These are phyloP conservation scores for Skeletonema costatum DNA, from an alignment of 108 stramenopile genomes.

Conservation along the genomic window DNA sequence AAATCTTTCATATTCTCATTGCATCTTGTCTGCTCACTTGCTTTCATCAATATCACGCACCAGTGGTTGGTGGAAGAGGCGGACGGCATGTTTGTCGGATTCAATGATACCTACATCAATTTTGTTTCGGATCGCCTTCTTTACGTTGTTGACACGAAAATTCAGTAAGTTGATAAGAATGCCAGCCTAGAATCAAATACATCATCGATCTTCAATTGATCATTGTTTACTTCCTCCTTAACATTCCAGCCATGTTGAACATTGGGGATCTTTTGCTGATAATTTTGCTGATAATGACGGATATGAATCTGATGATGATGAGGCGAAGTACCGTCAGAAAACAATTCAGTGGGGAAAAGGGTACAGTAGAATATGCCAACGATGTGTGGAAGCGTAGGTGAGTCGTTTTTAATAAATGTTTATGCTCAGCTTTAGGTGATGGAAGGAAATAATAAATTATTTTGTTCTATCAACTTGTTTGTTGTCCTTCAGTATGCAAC, in stretches of 20 bases:
- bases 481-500: not conserved
- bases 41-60: not conserved
- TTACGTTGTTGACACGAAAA: slow-evolving; percentile 19
- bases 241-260: no score
- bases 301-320: no score
- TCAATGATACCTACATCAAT: slow-evolving; percentile 11
- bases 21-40: not conserved
- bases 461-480: no score
- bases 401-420: not conserved
- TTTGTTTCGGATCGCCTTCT: not conserved
- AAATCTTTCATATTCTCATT: not conserved
- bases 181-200: no score
- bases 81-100: slow-evolving; percentile 16
- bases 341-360: slow-evolving; percentile 6
- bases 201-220: no score
- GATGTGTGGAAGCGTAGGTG: slow-evolving; percentile 1
- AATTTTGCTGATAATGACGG: not conserved
- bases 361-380: slow-evolving; percentile 3
- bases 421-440: no score
- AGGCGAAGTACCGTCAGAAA: not conserved
- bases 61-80: slow-evolving; percentile 22
- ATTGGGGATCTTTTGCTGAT: not conserved
- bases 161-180: slow-evolving; percentile 1
- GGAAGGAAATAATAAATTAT: no score
- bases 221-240: no score